Evolutionary conservation across 805 yeast species (phyloP).

Genomic region (Wickerhamiella dianesei): DNA sequence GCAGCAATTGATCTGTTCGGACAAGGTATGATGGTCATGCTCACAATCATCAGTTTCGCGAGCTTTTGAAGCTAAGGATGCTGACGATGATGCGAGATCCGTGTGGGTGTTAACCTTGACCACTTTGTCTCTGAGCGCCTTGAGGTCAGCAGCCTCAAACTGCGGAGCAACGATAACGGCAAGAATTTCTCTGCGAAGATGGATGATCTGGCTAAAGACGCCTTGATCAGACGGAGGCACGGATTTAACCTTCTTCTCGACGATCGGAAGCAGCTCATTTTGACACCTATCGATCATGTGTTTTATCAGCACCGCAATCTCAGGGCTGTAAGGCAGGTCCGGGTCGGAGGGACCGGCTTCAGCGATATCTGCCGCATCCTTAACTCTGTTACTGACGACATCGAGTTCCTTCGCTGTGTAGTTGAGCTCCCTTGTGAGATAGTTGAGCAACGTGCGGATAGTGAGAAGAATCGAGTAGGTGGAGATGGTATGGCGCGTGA

Average conservation of each 20-base stretch:
- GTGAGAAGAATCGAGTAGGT: slow-evolving; percentile 82
- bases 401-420: slow-evolving; percentile 72
- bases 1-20: slow-evolving; percentile 10
- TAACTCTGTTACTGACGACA: slow-evolving; percentile 61
- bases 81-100: neutral
- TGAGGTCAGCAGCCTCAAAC: slow-evolving; percentile 6
- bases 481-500: slow-evolving; percentile 83
- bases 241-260: neutral
- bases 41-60: neutral
- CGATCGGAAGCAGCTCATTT: slow-evolving; percentile 2
- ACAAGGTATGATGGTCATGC: neutral
- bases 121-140: slow-evolving; percentile 7
- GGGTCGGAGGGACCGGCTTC: slow-evolving; percentile 2
- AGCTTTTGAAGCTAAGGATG: neutral
- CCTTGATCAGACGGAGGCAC: slow-evolving; percentile 14
- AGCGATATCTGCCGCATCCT: slow-evolving; percentile 39
- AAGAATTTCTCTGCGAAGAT: slow-evolving; percentile 17
- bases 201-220: slow-evolving; percentile 16
- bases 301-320: neutral
- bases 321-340: neutral
- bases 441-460: slow-evolving; percentile 70
- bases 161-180: slow-evolving; percentile 6
- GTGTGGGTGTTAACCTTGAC: slow-evolving; percentile 5
- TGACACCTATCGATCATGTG: neutral
- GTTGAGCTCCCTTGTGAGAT: slow-evolving; percentile 64